A percentile compares a stretch with the other conserved stretches of the same genome.
Evolutionary conservation across 2,329 filamentous ascomycete species (phyloP).

Genomic region (Fusarium fracticaudum): DNA sequence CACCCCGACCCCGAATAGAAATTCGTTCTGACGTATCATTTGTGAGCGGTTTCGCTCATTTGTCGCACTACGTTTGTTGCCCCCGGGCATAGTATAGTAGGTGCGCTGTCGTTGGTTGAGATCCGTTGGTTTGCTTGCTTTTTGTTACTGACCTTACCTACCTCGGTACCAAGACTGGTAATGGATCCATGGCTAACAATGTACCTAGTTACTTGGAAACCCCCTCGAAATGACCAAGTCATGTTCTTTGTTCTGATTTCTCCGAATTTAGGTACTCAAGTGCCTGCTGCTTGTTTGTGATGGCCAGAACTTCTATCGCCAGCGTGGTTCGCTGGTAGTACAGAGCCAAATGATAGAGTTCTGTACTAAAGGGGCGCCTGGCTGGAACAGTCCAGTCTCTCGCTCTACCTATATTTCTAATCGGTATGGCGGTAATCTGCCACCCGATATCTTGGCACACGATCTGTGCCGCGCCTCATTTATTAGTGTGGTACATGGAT

Average conservation of each 20-base stretch:
- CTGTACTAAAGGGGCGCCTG: background rate
- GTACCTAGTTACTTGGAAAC: background rate
- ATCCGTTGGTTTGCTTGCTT: slow-evolving; percentile 7
- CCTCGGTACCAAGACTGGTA: background rate
- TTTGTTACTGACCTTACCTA: background rate
- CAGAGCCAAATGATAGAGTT: slow-evolving; percentile 1
- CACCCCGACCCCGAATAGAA: background rate
- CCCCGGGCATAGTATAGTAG: background rate
- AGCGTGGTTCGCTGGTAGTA: background rate
- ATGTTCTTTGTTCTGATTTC: slow-evolving; percentile 9
- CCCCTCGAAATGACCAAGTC: background rate
- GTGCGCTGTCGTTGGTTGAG: background rate
- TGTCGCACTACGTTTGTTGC: slow-evolving; percentile 4
- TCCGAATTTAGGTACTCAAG: background rate
- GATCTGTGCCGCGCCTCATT: slow-evolving; percentile 8
- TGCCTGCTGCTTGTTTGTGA: background rate
- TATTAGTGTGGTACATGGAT: background rate
- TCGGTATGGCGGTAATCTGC: slow-evolving; percentile 13
- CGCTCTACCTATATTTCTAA: background rate
- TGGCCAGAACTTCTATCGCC: background rate
- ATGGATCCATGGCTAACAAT: background rate
- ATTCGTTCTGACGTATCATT: slow-evolving; percentile 6
- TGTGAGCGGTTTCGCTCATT: slow-evolving; percentile 10
- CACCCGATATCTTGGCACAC: slow-evolving; percentile 25
- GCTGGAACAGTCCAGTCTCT: background rate